Evolutionary conservation across 768 basidiomycete species (phyloP).

Genomic region (Scleroderma bovista): DNA sequence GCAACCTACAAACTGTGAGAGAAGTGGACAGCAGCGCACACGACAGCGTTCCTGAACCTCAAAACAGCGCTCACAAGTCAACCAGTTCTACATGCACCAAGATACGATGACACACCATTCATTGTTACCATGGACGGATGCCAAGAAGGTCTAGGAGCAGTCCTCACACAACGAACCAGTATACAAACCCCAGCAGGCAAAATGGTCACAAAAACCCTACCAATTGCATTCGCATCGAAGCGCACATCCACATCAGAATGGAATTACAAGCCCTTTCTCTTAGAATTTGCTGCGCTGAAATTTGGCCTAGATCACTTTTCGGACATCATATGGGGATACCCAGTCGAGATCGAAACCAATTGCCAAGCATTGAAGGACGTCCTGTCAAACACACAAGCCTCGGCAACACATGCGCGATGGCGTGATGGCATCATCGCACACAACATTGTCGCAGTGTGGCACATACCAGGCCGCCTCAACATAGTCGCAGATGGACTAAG

Average conservation of each 20-base stretch:
- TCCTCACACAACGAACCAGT: conserved; percentile 10
- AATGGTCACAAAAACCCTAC: background rate
- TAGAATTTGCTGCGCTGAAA: conserved; percentile 35
- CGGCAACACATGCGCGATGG: conserved; percentile 2
- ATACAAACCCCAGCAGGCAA: background rate
- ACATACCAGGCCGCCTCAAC: too few relatives aligned
- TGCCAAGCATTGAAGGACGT: conserved; percentile 20
- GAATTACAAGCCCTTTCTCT: conserved; percentile 29
- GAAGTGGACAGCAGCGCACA: too few relatives aligned
- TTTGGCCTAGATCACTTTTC: conserved; percentile 28
- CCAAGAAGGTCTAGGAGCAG: conserved; percentile 14
- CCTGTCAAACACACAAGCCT: conserved; percentile 15
- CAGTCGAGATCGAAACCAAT: conserved; percentile 25
- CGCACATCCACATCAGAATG: conserved; percentile 26
- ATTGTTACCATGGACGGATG: conserved; percentile 18
- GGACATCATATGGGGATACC: conserved; percentile 25
- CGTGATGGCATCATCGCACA: too few relatives aligned
- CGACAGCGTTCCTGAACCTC: too few relatives aligned
- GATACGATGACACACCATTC: conserved; percentile 12
- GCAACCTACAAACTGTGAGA: too few relatives aligned
- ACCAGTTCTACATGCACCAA: conserved; percentile 11
- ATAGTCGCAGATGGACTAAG: too few relatives aligned
- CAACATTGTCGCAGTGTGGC: too few relatives aligned
- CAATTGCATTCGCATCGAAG: conserved; percentile 26
- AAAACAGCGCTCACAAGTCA: background rate